phyloP scores from a whole-genome alignment of 208 protist species.

The Crithidia brevicula region DNA sequence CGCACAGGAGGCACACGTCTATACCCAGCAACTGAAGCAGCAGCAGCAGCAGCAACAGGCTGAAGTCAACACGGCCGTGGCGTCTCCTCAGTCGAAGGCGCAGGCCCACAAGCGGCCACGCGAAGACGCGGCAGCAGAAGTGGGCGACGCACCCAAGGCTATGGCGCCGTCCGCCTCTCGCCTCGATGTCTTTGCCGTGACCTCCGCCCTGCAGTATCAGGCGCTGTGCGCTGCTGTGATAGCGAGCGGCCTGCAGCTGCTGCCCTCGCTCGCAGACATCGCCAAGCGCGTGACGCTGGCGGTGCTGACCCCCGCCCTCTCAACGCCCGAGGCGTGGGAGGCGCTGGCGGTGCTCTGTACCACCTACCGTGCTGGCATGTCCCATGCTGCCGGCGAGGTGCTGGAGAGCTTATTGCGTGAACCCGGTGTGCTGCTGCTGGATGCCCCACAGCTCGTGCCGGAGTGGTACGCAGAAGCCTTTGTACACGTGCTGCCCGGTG shows the following conservation, averaged over 20 bases:
- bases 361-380: constrained; percentile 58
- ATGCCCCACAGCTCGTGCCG: constrained; percentile 45
- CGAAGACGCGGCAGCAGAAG: not conserved
- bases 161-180: constrained; percentile 13
- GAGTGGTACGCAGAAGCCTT: constrained; percentile 26
- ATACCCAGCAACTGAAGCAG: constrained; percentile 27
- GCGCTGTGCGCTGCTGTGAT: constrained; percentile 36
- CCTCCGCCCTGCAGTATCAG: constrained; percentile 51
- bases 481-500: constrained; percentile 16
- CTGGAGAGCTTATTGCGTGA: constrained; percentile 55
- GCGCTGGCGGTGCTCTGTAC: constrained; percentile 53
- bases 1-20: constrained; percentile 52
- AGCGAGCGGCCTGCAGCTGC: constrained; percentile 52
- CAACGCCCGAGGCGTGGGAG: constrained; percentile 59
- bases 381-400: constrained; percentile 48
- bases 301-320: constrained; percentile 46
- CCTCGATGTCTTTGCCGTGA: constrained; percentile 55
- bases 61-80: not conserved
- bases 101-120: constrained; percentile 19
- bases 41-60: not conserved
- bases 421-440: constrained; percentile 51
- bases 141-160: too few relatives aligned
- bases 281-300: constrained; percentile 48
- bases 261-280: constrained; percentile 58
- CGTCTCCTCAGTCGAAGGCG: not conserved